Percentiles rank a stretch among this genome's conserved stretches.
phyloP scores from a whole-genome alignment of 2,329 filamentous ascomycete species.

The Xylariaceae sp. region DNA sequence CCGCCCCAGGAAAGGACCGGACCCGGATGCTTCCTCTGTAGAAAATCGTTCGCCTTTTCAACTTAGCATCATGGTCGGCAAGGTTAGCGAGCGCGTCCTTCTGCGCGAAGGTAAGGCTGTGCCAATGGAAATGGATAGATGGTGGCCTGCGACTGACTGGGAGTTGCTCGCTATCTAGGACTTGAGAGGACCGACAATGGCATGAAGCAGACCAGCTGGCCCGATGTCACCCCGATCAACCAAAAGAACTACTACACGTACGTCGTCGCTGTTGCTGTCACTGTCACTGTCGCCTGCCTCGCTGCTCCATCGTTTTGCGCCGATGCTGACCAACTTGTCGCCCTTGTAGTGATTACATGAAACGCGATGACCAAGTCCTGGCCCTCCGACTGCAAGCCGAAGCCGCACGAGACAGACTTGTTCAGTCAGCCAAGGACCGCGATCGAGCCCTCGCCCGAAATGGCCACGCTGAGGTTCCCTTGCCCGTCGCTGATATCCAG shows the following conservation, averaged over 20 bases:
- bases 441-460: slow-evolving; percentile 83
- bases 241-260: slow-evolving; percentile 99
- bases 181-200: slow-evolving; percentile 97
- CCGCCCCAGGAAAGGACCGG: no score
- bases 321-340: slow-evolving; percentile 27
- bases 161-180: slow-evolving; percentile 61
- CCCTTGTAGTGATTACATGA: slow-evolving; percentile 83
- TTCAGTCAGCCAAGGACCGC: slow-evolving; percentile 84
- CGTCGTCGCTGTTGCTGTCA: slow-evolving; percentile 37
- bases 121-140: no score
- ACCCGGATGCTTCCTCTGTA: neutral
- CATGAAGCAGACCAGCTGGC: slow-evolving; percentile 95
- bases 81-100: slow-evolving; percentile 69
- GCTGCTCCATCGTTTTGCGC: neutral
- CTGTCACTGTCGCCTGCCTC: neutral
- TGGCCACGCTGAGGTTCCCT: slow-evolving; percentile 68
- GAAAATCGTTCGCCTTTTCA: slow-evolving; percentile 15
- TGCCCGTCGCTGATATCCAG: slow-evolving; percentile 65
- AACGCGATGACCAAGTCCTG: slow-evolving; percentile 95
- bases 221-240: slow-evolving; percentile 90
- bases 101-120: slow-evolving; percentile 59
- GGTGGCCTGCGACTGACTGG: neutral
- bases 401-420: slow-evolving; percentile 80
- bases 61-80: slow-evolving; percentile 59
- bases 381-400: slow-evolving; percentile 88